These are phyloP conservation scores for Elsinoe arachidis DNA, from an alignment of 2,329 filamentous ascomycete species.

Conservation along the genomic window DNA sequence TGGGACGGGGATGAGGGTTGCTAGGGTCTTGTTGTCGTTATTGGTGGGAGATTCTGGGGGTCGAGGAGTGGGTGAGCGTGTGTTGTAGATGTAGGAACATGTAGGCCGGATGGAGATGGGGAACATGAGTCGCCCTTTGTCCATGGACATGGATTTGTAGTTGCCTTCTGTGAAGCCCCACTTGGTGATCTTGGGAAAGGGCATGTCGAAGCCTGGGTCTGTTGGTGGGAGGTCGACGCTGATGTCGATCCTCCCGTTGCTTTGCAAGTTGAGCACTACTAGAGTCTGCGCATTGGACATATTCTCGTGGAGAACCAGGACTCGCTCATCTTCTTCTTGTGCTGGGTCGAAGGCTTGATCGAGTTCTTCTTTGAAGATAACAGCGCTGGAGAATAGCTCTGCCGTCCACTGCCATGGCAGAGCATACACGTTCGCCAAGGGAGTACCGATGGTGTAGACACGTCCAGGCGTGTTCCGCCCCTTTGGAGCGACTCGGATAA, in stretches of 20 bases:
- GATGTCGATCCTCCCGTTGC: constrained; percentile 48
- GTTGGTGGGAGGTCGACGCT: constrained; percentile 51
- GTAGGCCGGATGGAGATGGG: constrained; percentile 53
- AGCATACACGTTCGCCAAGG: constrained; percentile 48
- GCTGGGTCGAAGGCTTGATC: constrained; percentile 44
- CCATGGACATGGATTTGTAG: constrained; percentile 61
- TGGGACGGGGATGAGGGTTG: neutral
- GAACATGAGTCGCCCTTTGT: constrained; percentile 58
- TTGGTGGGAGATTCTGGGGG: neutral
- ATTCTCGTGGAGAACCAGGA: constrained; percentile 36
- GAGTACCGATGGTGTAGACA: constrained; percentile 55
- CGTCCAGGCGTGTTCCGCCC: constrained; percentile 48
- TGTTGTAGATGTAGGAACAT: constrained; percentile 36
- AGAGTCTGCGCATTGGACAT: constrained; percentile 52
- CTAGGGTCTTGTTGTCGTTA: neutral
- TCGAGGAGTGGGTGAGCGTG: neutral
- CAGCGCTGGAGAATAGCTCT: constrained; percentile 50
- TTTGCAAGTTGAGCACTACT: constrained; percentile 58
- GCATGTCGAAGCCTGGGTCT: constrained; percentile 32
- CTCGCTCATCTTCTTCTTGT: constrained; percentile 21
- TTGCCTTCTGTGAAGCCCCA: constrained; percentile 64
- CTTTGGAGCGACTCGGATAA: constrained; percentile 50
- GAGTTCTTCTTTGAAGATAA: constrained; percentile 50
- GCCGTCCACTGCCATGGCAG: constrained; percentile 42
- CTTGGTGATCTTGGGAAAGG: constrained; percentile 39